Conservation (phyloP, 2,329 filamentous ascomycete species). For the Monilinia laxa region DNA sequence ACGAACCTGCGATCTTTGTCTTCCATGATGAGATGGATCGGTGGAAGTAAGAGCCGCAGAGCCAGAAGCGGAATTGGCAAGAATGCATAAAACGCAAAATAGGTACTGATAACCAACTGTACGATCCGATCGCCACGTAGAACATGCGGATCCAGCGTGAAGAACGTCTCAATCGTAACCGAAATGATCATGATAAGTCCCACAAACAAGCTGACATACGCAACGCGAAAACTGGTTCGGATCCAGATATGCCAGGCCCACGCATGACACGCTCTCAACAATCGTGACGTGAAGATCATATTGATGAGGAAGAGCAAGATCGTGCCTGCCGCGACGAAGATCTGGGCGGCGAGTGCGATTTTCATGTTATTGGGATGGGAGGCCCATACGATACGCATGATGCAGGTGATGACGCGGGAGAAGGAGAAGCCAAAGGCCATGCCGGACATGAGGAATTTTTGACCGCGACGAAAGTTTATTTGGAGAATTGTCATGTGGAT, state of each 20-base stretch:
- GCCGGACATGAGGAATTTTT: slow-evolving; percentile 60
- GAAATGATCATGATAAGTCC: slow-evolving; percentile 61
- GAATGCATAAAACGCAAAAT: slow-evolving; percentile 60
- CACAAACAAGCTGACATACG: slow-evolving; percentile 62
- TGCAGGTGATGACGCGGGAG: slow-evolving; percentile 50
- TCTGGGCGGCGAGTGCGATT: slow-evolving; percentile 9
- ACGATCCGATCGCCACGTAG: slow-evolving; percentile 54
- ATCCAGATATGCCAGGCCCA: slow-evolving; percentile 64
- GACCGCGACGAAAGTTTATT: slow-evolving; percentile 38
- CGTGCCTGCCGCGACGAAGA: slow-evolving; percentile 43
- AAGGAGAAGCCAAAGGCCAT: slow-evolving; percentile 59
- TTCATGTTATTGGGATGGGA: slow-evolving; percentile 1
- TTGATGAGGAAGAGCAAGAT: slow-evolving; percentile 76
- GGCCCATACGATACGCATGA: slow-evolving; percentile 50
- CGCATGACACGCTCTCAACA: slow-evolving; percentile 67
- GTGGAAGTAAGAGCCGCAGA: background rate
- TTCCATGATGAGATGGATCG: background rate
- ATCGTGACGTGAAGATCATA: slow-evolving; percentile 70
- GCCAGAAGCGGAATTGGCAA: slow-evolving; percentile 53
- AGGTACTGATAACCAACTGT: slow-evolving; percentile 48
- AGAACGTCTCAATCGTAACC: slow-evolving; percentile 12
- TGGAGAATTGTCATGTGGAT: slow-evolving; percentile 58
- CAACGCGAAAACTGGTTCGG: slow-evolving; percentile 42
- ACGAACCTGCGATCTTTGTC: slow-evolving; percentile 40
- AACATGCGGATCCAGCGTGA: slow-evolving; percentile 53